These are phyloP conservation scores for Cryptococcus hybrid DNA, from an alignment of 1,284 basidiomycete species.

Conservation along the genomic window DNA sequence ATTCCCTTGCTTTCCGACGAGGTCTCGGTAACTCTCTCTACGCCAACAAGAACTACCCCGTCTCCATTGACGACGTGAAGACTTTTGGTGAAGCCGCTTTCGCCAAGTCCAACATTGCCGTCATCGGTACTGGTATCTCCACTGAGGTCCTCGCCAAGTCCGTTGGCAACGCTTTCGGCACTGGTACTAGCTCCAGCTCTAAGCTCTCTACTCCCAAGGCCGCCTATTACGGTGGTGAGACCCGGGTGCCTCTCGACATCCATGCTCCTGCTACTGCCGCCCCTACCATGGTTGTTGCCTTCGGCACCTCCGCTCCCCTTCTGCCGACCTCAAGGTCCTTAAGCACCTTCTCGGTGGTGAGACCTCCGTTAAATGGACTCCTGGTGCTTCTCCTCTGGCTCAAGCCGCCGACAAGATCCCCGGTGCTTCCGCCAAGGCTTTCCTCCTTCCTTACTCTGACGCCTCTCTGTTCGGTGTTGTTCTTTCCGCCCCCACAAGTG, in stretches of 20 bases:
- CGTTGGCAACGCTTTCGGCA: conserved; percentile 66
- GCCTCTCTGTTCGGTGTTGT: conserved; percentile 79
- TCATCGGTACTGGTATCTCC: conserved; percentile 82
- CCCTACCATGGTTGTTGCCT: conserved; percentile 80
- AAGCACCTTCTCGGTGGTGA: conserved; percentile 67
- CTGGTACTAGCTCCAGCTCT: conserved; percentile 22
- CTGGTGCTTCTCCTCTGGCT: conserved; percentile 67
- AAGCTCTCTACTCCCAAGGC: conserved; percentile 21
- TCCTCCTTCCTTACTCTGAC: conserved; percentile 85
- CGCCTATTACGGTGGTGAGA: conserved; percentile 80
- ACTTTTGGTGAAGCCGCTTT: conserved; percentile 70
- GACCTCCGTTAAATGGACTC: conserved; percentile 80
- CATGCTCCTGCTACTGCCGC: conserved; percentile 55
- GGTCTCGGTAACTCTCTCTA: conserved; percentile 88
- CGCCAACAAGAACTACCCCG: conserved; percentile 64
- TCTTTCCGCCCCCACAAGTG: conserved; percentile 52
- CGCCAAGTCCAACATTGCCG: conserved; percentile 72
- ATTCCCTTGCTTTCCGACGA: conserved; percentile 82
- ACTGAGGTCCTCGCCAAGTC: conserved; percentile 66
- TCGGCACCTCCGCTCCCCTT: conserved; percentile 64
- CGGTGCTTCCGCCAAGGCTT: conserved; percentile 60
- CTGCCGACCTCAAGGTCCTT: conserved; percentile 69
- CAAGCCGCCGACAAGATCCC: conserved; percentile 48
- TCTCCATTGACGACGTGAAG: conserved; percentile 67
- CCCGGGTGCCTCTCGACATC: conserved; percentile 59